Conservation (phyloP, 2,329 filamentous ascomycete genomes). For the Lanzia echinophila region DNA sequence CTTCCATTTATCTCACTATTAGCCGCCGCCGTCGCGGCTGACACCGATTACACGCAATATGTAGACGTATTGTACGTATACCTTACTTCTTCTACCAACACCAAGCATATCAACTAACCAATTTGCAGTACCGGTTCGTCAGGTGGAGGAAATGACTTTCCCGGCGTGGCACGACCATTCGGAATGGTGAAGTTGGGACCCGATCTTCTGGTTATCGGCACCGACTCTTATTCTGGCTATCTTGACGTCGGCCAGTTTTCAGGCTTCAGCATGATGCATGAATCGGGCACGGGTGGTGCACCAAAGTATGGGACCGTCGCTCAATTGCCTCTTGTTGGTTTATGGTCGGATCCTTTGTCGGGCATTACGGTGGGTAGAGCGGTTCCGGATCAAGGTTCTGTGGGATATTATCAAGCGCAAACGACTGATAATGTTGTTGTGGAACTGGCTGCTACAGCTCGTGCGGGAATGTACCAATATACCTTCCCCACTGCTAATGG, state of each 20-base stretch:
- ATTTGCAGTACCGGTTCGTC: slow-evolving; percentile 31
- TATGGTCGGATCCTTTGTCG: slow-evolving; percentile 46
- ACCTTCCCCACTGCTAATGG: slow-evolving; percentile 40
- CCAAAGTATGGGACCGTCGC: slow-evolving; percentile 63
- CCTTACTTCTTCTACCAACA: neutral
- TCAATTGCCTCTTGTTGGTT: slow-evolving; percentile 49
- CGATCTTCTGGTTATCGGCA: slow-evolving; percentile 37
- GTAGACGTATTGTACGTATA: slow-evolving; percentile 23
- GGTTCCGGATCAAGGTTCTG: slow-evolving; percentile 42
- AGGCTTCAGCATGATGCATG: slow-evolving; percentile 58
- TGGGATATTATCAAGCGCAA: slow-evolving; percentile 55
- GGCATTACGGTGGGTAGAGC: slow-evolving; percentile 50
- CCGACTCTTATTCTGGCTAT: slow-evolving; percentile 49
- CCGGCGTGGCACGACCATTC: slow-evolving; percentile 38
- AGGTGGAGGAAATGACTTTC: slow-evolving; percentile 40
- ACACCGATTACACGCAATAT: slow-evolving; percentile 21
- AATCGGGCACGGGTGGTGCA: slow-evolving; percentile 60
- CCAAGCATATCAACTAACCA: neutral
- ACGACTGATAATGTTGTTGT: slow-evolving; percentile 49
- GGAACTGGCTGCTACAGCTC: slow-evolving; percentile 49
- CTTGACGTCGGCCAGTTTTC: slow-evolving; percentile 45
- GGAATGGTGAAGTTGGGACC: slow-evolving; percentile 40
- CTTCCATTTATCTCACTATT: neutral
- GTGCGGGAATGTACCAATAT: slow-evolving; percentile 55
- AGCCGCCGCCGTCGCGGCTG: neutral